Evolutionary conservation across 768 basidiomycete genomes (phyloP).

Genomic region (Termitomyces sp.): DNA sequence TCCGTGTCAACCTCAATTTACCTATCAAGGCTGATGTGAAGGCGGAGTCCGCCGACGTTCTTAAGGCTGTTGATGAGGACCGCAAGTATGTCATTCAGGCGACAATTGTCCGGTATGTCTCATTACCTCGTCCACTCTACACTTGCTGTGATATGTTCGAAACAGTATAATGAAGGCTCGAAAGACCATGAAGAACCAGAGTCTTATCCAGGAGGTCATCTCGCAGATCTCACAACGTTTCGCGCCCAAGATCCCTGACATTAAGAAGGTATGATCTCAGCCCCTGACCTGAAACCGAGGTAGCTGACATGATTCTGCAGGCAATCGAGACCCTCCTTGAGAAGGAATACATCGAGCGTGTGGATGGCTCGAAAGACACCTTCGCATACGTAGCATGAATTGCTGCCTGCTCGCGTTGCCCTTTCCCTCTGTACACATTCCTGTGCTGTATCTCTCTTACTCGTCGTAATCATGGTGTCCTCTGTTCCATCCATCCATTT

Average conservation of each 20-base stretch:
- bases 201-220: slow-evolving; percentile 85
- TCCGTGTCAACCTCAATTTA: slow-evolving; percentile 84
- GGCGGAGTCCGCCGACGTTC: slow-evolving; percentile 84
- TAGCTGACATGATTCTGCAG: slow-evolving; percentile 27
- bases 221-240: slow-evolving; percentile 87
- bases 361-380: slow-evolving; percentile 87
- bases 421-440: not conserved
- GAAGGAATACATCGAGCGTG: slow-evolving; percentile 97
- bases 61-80: slow-evolving; percentile 97
- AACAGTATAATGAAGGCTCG: slow-evolving; percentile 90
- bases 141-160: not conserved
- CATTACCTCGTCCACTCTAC: not conserved
- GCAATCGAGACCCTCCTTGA: slow-evolving; percentile 92
- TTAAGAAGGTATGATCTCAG: slow-evolving; percentile 77
- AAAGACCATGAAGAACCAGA: slow-evolving; percentile 94
- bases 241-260: slow-evolving; percentile 92
- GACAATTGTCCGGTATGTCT: slow-evolving; percentile 74
- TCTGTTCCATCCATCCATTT: not conserved
- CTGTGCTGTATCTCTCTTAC: slow-evolving; percentile 2
- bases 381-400: slow-evolving; percentile 72
- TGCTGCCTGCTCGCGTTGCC: not conserved
- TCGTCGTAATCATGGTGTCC: not conserved
- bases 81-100: slow-evolving; percentile 97
- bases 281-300: not conserved
- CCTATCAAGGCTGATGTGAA: slow-evolving; percentile 96